Percentiles rank a stretch among this genome's conserved stretches.
Evolutionary conservation across 2,329 filamentous ascomycete species (phyloP).

Genomic region (Lizonia empirigonia): DNA sequence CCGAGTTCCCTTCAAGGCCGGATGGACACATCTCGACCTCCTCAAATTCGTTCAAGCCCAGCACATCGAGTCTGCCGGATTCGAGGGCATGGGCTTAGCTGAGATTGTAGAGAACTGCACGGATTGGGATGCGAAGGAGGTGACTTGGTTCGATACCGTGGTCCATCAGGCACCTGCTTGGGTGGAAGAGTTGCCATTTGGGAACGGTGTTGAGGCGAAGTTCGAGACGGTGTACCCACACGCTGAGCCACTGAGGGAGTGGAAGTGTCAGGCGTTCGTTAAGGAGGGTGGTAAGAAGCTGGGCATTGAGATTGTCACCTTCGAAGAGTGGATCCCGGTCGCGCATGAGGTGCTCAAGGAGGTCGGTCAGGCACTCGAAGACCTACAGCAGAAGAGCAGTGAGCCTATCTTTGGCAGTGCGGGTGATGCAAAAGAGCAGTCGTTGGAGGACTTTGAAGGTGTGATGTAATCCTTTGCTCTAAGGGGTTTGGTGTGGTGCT

Average conservation of each 20-base stretch:
- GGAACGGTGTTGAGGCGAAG: constrained; percentile 33
- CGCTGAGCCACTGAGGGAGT: constrained; percentile 49
- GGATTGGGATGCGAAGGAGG: constrained; percentile 34
- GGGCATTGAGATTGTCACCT: constrained; percentile 65
- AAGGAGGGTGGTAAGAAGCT: constrained; percentile 56
- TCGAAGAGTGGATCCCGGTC: constrained; percentile 60
- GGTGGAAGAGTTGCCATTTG: constrained; percentile 61
- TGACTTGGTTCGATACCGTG: constrained; percentile 46
- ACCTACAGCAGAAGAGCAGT: constrained; percentile 27
- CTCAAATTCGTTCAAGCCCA: constrained; percentile 46
- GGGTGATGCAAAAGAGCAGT: constrained; percentile 9
- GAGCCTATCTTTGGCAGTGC: constrained; percentile 28
- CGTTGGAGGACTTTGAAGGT: constrained; percentile 29
- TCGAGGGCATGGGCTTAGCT: constrained; percentile 47
- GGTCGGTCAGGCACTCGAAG: constrained; percentile 36
- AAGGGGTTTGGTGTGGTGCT: background rate
- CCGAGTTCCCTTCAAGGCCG: constrained; percentile 60
- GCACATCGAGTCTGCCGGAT: constrained; percentile 37
- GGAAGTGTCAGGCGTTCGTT: constrained; percentile 66
- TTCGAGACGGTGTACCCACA: constrained; percentile 65
- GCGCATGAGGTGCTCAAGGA: constrained; percentile 59
- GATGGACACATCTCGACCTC: constrained; percentile 51
- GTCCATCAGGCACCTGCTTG: constrained; percentile 56
- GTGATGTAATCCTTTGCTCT: constrained; percentile 21
- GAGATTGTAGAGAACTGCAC: constrained; percentile 46